Percentiles rank a stretch among this genome's conserved stretches.
These are phyloP conservation scores for Trypethelium eluteriae DNA, from an alignment of 495 filamentous ascomycete genomes.

Conservation along the genomic window DNA sequence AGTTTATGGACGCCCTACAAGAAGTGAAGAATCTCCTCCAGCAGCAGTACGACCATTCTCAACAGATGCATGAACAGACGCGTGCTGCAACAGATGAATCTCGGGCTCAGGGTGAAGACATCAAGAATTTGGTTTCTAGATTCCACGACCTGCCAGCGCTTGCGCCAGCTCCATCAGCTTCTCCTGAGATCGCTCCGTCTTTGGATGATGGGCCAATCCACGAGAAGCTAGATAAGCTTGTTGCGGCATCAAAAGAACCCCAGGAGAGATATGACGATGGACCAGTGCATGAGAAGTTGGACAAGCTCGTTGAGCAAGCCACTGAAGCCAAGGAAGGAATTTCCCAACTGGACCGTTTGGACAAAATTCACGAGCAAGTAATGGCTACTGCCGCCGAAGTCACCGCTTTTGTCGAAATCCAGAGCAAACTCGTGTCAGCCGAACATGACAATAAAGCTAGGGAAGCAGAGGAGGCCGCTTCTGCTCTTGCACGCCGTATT, in stretches of 20 bases:
- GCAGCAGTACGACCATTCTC: conserved; percentile 71
- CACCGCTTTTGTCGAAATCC: conserved; percentile 71
- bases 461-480: conserved; percentile 70
- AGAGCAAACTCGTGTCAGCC: conserved; percentile 69
- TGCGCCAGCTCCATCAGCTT: conserved; percentile 39
- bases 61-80: conserved; percentile 36
- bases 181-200: conserved; percentile 24
- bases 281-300: conserved; percentile 72
- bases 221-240: conserved; percentile 72
- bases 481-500: conserved; percentile 70
- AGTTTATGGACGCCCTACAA: conserved; percentile 71
- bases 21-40: conserved; percentile 73
- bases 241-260: not conserved
- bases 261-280: conserved; percentile 59
- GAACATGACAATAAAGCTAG: conserved; percentile 72
- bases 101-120: conserved; percentile 42
- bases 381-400: conserved; percentile 78
- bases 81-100: conserved; percentile 25
- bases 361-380: conserved; percentile 84
- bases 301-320: conserved; percentile 64
- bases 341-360: conserved; percentile 64
- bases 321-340: conserved; percentile 45
- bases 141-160: conserved; percentile 46
- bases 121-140: conserved; percentile 47
- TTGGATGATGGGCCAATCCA: conserved; percentile 62